A percentile compares a stretch with the other conserved stretches of the same genome.
Conservation (phyloP, 2,329 filamentous ascomycete genomes). For the Phyllosticta paracitricarpa region DNA sequence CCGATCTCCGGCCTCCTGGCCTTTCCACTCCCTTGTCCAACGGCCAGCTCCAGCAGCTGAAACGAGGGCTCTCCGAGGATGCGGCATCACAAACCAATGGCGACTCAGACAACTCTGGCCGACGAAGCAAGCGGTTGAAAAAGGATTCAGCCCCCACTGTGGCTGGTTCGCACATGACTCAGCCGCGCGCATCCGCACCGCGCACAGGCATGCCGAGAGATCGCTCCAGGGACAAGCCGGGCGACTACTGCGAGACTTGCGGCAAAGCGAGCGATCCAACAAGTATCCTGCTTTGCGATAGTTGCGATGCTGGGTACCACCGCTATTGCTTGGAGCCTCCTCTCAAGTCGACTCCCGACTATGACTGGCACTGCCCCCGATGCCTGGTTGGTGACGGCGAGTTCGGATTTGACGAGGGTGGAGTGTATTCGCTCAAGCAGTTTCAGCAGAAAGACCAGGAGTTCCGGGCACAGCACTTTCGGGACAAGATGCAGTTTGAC, state of each 20-base stretch:
- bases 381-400: slow-evolving; percentile 94
- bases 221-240: slow-evolving; percentile 46
- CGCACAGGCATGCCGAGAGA: slow-evolving; percentile 34
- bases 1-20: slow-evolving; percentile 49
- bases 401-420: slow-evolving; percentile 95
- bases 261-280: slow-evolving; percentile 64
- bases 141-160: slow-evolving; percentile 72
- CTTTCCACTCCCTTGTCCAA: slow-evolving; percentile 38
- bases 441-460: slow-evolving; percentile 94
- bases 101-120: slow-evolving; percentile 38
- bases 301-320: slow-evolving; percentile 84
- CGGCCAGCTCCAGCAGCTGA: slow-evolving; percentile 51
- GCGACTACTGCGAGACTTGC: slow-evolving; percentile 71
- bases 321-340: slow-evolving; percentile 82
- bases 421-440: slow-evolving; percentile 85
- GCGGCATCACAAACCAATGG: slow-evolving; percentile 52
- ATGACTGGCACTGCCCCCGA: slow-evolving; percentile 91
- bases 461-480: slow-evolving; percentile 92
- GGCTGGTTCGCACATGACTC: slow-evolving; percentile 92
- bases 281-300: slow-evolving; percentile 73
- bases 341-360: slow-evolving; percentile 63
- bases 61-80: slow-evolving; percentile 56
- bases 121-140: slow-evolving; percentile 86
- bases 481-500: slow-evolving; percentile 80
- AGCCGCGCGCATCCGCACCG: slow-evolving; percentile 70